Conservation (phyloP, 179 eudicot species). For the Patellifolia procumbens region DNA sequence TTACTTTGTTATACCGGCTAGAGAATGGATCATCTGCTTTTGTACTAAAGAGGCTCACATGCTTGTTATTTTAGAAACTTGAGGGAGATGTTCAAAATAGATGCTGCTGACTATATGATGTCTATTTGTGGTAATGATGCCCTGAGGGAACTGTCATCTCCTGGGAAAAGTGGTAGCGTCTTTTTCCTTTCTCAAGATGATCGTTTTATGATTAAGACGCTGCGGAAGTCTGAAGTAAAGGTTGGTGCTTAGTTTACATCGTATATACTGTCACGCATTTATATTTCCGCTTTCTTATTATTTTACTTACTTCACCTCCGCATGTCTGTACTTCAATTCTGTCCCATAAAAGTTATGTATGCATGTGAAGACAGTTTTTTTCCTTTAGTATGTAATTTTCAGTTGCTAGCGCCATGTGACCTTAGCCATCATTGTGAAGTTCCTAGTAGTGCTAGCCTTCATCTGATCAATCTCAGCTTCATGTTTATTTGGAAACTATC, state of each 20-base stretch:
- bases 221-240: conserved; percentile 94
- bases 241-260: conserved; percentile 35
- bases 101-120: conserved; percentile 98
- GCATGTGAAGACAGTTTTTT: neutral
- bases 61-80: conserved; percentile 53
- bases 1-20: neutral
- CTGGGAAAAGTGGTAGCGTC: conserved; percentile 97
- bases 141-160: conserved; percentile 88
- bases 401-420: neutral
- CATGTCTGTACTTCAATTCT: conserved; percentile 2
- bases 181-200: conserved; percentile 98
- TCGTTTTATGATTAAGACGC: conserved; percentile 96
- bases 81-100: conserved; percentile 96
- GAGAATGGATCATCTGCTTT: neutral
- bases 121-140: conserved; percentile 98
- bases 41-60: conserved; percentile 9
- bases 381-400: neutral
- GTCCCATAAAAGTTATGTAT: neutral
- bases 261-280: conserved; percentile 1
- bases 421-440: neutral
- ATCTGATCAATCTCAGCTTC: neutral
- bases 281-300: neutral
- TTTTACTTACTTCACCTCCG: neutral
- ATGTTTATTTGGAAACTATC: neutral
- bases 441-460: neutral